Conservation (phyloP, 768 basidiomycete species). For the Suillus placidus region DNA sequence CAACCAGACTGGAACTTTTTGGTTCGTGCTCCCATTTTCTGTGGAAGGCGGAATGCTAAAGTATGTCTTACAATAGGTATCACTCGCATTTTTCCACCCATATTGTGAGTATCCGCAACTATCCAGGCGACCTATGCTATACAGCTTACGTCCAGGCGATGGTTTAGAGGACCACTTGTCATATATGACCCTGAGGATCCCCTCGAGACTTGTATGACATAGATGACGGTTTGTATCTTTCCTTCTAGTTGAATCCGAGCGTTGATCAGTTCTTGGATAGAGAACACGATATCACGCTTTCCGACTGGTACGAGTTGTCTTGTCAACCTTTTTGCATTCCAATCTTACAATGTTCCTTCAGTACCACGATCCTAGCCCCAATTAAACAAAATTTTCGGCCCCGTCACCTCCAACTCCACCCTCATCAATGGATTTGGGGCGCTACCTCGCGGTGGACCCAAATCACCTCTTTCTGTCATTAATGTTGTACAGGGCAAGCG, state of each 20-base stretch:
- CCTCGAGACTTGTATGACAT: slow-evolving; percentile 43
- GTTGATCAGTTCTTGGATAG: slow-evolving; percentile 25
- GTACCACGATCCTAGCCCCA: slow-evolving; percentile 29
- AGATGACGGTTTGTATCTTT: slow-evolving; percentile 42
- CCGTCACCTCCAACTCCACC: slow-evolving; percentile 40
- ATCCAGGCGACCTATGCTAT: neutral
- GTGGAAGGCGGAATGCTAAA: neutral
- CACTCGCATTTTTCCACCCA: slow-evolving; percentile 45
- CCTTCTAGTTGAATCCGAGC: neutral
- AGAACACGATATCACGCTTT: slow-evolving; percentile 46
- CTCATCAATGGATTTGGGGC: slow-evolving; percentile 50
- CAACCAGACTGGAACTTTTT: slow-evolving; percentile 48
- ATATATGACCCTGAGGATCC: slow-evolving; percentile 53
- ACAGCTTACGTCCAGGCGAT: slow-evolving; percentile 22
- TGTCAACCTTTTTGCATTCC: neutral
- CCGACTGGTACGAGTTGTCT: slow-evolving; percentile 43
- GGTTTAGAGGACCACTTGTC: slow-evolving; percentile 45
- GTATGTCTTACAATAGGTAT: slow-evolving; percentile 28
- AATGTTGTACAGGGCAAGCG: slow-evolving; percentile 41
- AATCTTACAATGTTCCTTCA: slow-evolving; percentile 7
- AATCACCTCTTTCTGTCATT: slow-evolving; percentile 39
- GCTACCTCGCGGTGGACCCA: slow-evolving; percentile 37
- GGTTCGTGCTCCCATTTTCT: slow-evolving; percentile 23
- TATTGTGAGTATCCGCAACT: slow-evolving; percentile 41
- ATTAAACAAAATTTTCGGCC: slow-evolving; percentile 12